A percentile compares a stretch with the other conserved stretches of the same genome.
Evolutionary conservation across 2,329 filamentous ascomycete genomes (phyloP).

Genomic region (Colletotrichum theobromicola): DNA sequence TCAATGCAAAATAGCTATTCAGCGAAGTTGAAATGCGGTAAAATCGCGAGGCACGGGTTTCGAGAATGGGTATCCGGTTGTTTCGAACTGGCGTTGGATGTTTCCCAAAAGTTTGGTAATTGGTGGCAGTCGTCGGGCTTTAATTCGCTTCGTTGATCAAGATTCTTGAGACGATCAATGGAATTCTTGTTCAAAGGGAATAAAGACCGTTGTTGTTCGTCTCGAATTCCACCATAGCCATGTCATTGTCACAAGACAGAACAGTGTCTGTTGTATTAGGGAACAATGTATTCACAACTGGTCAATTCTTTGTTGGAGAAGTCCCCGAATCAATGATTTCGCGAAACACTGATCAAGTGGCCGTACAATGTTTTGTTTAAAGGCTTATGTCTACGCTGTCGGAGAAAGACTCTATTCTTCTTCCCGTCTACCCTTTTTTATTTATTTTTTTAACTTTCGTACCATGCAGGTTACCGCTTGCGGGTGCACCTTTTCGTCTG

Average conservation of each 20-base stretch:
- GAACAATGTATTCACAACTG: background rate
- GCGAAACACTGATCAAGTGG: background rate
- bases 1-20: background rate
- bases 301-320: background rate
- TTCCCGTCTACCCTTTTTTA: no score
- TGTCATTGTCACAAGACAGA: background rate
- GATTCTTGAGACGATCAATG: background rate
- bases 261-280: background rate
- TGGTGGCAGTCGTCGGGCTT: background rate
- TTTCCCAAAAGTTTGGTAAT: background rate
- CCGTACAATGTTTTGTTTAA: background rate
- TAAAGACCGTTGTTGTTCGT: background rate
- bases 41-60: background rate
- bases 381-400: rapidly evolving
- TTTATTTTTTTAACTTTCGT: no score
- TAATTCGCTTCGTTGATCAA: background rate
- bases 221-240: background rate
- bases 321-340: background rate
- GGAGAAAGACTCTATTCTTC: background rate
- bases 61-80: background rate
- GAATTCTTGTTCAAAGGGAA: background rate
- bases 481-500: no score
- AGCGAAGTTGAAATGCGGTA: background rate
- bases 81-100: background rate
- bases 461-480: no score